A percentile compares a stretch with the other conserved stretches of the same genome.
Conservation (phyloP, 192 early-diverging fungal genomes). For the Rhizophagus clarus region DNA sequence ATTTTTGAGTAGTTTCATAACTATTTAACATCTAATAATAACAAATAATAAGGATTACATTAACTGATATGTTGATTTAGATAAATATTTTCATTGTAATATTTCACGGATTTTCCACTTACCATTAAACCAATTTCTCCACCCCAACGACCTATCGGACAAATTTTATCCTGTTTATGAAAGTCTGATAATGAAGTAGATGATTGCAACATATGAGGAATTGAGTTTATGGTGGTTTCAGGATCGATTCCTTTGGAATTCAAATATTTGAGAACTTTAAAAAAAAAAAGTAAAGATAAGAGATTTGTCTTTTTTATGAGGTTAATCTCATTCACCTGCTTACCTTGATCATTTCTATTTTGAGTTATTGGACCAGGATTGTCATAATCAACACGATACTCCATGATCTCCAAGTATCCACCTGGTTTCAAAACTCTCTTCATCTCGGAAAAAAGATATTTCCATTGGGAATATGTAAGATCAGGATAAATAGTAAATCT, state of each 20-base stretch:
- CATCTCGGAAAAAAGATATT: conserved; percentile 40
- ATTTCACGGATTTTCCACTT: neutral
- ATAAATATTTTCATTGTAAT: too few relatives aligned
- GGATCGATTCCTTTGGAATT: neutral
- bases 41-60: too few relatives aligned
- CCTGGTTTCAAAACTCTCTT: conserved; percentile 56
- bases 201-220: neutral
- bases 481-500: conserved; percentile 33
- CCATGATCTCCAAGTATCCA: conserved; percentile 53
- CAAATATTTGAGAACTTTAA: neutral
- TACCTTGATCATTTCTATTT: neutral
- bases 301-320: too few relatives aligned
- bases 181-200: neutral
- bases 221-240: neutral
- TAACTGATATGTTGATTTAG: too few relatives aligned
- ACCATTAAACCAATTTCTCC: neutral
- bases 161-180: neutral
- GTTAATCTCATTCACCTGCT: neutral
- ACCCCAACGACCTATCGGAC: neutral
- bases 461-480: conserved; percentile 35
- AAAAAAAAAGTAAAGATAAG: too few relatives aligned
- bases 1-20: too few relatives aligned
- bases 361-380: conserved; percentile 32
- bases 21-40: too few relatives aligned
- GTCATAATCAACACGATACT: conserved; percentile 39